phyloP scores from a whole-genome alignment of 75 land plant genomes.

The Selaginella tamariscina region DNA sequence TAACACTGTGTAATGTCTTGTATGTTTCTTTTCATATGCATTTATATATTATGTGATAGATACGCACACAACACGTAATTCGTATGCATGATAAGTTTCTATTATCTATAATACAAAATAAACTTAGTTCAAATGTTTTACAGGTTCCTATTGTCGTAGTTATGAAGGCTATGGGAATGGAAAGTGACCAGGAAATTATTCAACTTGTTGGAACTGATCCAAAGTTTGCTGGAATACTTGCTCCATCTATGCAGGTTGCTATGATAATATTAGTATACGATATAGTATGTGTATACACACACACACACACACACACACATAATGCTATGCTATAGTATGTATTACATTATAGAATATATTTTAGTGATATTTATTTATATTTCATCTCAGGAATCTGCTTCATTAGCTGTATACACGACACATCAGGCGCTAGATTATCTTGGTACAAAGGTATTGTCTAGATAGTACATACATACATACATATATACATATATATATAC shows the following conservation, averaged over 20 bases:
- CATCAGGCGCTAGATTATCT: slow-evolving; percentile 77
- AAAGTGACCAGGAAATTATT: slow-evolving; percentile 92
- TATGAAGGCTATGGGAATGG: slow-evolving; percentile 98
- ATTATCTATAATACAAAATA: slow-evolving; percentile 55
- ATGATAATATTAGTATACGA: too few relatives aligned
- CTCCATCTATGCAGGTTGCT: slow-evolving; percentile 93
- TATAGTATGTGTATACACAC: too few relatives aligned
- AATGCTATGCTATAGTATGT: too few relatives aligned
- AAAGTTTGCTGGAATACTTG: slow-evolving; percentile 53
- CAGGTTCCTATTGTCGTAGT: slow-evolving; percentile 86
- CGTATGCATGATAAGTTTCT: slow-evolving; percentile 69
- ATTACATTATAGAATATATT: not conserved
- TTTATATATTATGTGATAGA: slow-evolving; percentile 69
- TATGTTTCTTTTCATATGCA: slow-evolving; percentile 3
- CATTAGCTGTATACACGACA: slow-evolving; percentile 38
- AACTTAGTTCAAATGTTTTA: slow-evolving; percentile 40
- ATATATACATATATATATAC: not conserved
- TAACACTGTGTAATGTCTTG: slow-evolving; percentile 53
- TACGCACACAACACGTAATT: slow-evolving; percentile 88
- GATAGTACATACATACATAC: too few relatives aligned
- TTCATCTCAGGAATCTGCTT: slow-evolving; percentile 62
- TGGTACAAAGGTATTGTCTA: slow-evolving; percentile 62
- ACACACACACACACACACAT: too few relatives aligned
- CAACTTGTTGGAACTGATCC: slow-evolving; percentile 96
- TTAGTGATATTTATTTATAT: not conserved